phyloP scores from a whole-genome alignment of 805 yeast genomes.

The Lipomyces kockii region DNA sequence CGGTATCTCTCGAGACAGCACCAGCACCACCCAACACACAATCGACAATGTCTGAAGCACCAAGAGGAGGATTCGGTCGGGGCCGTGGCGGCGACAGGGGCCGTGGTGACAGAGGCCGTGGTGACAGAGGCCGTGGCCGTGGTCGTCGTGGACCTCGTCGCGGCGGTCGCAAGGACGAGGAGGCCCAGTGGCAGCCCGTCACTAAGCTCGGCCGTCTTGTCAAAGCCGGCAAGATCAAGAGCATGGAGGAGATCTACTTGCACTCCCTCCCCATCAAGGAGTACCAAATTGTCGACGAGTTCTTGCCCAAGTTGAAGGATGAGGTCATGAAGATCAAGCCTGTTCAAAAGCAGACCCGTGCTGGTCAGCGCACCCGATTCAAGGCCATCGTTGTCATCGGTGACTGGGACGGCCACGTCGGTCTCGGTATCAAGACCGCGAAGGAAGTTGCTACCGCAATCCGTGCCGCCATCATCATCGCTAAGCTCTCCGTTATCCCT shows the following conservation, averaged over 20 bases:
- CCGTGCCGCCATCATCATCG: slow-evolving; percentile 99
- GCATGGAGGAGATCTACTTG: slow-evolving; percentile 97
- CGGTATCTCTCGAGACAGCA: slow-evolving; percentile 1
- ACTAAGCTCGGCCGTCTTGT: slow-evolving; percentile 99
- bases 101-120: slow-evolving; percentile 59
- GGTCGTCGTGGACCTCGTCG: slow-evolving; percentile 66
- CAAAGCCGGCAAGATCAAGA: slow-evolving; percentile 95
- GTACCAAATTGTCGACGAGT: slow-evolving; percentile 96
- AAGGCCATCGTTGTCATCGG: slow-evolving; percentile 99
- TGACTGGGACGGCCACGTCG: slow-evolving; percentile 99
- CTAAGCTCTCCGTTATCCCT: slow-evolving; percentile 98
- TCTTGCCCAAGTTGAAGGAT: slow-evolving; percentile 94
- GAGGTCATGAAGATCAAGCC: slow-evolving; percentile 99
- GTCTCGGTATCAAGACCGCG: slow-evolving; percentile 99
- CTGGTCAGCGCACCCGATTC: slow-evolving; percentile 99
- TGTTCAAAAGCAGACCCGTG: slow-evolving; percentile 99
- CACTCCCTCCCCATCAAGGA: slow-evolving; percentile 99
- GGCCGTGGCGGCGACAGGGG: slow-evolving; percentile 49
- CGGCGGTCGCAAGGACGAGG: slow-evolving; percentile 87
- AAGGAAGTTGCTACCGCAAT: slow-evolving; percentile 99
- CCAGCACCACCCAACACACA: slow-evolving; percentile 9
- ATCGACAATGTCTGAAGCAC: slow-evolving; percentile 43
- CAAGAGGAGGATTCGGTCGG: slow-evolving; percentile 50
- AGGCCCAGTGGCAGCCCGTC: slow-evolving; percentile 99
- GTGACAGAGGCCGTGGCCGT: slow-evolving; percentile 52